Base-by-base conservation (phyloP, 1,284 basidiomycete species). In the Hemileia vastatrix region DNA sequence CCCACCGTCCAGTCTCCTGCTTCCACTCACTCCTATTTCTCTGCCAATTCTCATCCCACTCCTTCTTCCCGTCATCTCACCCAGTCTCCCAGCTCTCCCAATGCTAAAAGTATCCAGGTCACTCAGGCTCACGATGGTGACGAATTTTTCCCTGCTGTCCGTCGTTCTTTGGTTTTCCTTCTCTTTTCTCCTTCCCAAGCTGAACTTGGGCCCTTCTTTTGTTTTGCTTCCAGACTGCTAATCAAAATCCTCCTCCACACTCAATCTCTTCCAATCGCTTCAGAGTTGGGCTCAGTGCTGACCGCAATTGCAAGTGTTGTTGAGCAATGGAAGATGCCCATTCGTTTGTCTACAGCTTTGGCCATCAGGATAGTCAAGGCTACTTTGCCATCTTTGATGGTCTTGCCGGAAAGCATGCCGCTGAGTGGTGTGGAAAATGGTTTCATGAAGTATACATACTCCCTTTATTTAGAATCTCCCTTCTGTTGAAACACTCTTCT, bases 301-400 rank as follows among this genome's bases (percentile, higher is more conserved):
- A 96, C 78, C 73, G 78, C 51, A 83, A 83, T 70, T 90, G 87
- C 76, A 89, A 92, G 57, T 84, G 88, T 68, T 81, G 95, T 64
- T 81, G 94, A 66, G 90, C 87, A 36, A 98, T 98, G 95, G 95
- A 98, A 77, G 95, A 98, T 76, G 84, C 93, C 0, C 93, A 98
- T 76, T 90, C 90, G 32, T 96, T 96, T 72, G 83, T 97, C 58
- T 88, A 93, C 67, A 91, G 96, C 74, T 98, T 90, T 76, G 91
- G 85, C 24, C 84, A 85, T 36, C 81, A 98, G 11, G 83, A 85
- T 50, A 93, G 94, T 0, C 95, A 99, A 76, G 93, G 91, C 6
- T 97, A 95, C 80, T 97, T 95, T 75, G 92, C 92, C 9, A 85
- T 99, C 49, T 99, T 98, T 72, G 95, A 99, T 71, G 95, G 95